phyloP scores from a whole-genome alignment of 208 protist genomes.

The Acanthamoeba lenticulata region DNA sequence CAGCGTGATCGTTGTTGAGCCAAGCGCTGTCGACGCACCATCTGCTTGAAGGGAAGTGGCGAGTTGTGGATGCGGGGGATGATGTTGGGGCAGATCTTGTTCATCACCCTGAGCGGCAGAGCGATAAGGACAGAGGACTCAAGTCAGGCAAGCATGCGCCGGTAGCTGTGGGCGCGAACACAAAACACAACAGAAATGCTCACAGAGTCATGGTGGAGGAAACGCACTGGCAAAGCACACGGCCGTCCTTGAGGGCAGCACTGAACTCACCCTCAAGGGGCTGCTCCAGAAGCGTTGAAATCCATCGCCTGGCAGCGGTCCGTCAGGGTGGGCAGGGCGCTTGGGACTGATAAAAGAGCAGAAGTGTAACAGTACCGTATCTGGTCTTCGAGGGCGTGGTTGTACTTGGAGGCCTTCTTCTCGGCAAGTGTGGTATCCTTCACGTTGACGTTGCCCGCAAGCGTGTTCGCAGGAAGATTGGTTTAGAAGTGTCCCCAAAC shows the following conservation, averaged over 20 bases:
- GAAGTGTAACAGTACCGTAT: background rate
- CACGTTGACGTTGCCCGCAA: background rate
- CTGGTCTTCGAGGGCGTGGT: background rate
- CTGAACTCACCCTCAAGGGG: background rate
- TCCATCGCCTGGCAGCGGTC: background rate
- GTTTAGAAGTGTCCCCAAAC: background rate
- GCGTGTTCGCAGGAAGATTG: background rate
- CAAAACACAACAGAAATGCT: background rate
- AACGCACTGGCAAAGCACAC: constrained; percentile 19
- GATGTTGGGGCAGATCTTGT: background rate
- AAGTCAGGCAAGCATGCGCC: no score
- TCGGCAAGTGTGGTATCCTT: background rate
- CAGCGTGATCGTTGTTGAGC: no score
- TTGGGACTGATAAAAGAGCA: background rate
- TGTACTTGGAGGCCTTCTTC: constrained; percentile 22
- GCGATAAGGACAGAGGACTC: no score
- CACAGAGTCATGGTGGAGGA: background rate
- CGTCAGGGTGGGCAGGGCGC: background rate
- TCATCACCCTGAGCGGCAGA: background rate
- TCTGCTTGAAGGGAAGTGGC: background rate
- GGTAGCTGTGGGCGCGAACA: background rate
- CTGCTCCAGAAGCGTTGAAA: background rate
- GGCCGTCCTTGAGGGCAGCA: constrained; percentile 1
- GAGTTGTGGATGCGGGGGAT: background rate
- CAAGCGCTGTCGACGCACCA: no score